These are phyloP conservation scores for Beauveria australis DNA, from an alignment of 2,329 filamentous ascomycete species.

Conservation along the genomic window DNA sequence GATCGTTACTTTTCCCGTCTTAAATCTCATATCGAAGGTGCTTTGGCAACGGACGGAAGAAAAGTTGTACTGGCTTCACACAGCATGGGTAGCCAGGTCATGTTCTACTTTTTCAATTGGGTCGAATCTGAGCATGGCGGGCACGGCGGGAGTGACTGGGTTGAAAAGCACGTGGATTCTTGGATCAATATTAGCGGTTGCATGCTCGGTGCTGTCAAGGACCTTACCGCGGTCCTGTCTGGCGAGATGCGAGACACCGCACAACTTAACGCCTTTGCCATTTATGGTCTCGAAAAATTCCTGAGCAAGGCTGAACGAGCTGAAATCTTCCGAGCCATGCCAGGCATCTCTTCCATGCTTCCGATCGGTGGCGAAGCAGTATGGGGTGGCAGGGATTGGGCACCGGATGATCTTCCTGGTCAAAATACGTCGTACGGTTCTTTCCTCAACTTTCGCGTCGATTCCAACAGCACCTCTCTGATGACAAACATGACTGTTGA, in stretches of 20 bases:
- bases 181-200: slow-evolving; percentile 99
- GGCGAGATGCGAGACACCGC: slow-evolving; percentile 98
- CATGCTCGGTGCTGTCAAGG: slow-evolving; percentile 93
- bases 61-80: slow-evolving; percentile 87
- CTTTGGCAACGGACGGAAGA: slow-evolving; percentile 60
- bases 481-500: slow-evolving; percentile 73
- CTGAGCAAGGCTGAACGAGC: slow-evolving; percentile 82
- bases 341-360: slow-evolving; percentile 91
- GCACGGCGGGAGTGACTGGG: slow-evolving; percentile 77
- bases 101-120: slow-evolving; percentile 76
- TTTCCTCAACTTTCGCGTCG: slow-evolving; percentile 72
- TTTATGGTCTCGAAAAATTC: slow-evolving; percentile 95
- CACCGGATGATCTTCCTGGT: slow-evolving; percentile 73
- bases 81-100: slow-evolving; percentile 94
- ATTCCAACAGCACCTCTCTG: slow-evolving; percentile 54
- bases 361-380: slow-evolving; percentile 87
- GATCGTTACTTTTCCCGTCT: slow-evolving; percentile 92
- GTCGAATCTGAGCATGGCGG: slow-evolving; percentile 74
- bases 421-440: slow-evolving; percentile 70
- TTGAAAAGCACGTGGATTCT: slow-evolving; percentile 79
- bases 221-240: slow-evolving; percentile 79
- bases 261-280: slow-evolving; percentile 90
- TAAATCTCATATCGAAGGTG: slow-evolving; percentile 84
- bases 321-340: slow-evolving; percentile 94
- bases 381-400: slow-evolving; percentile 86